Percentiles rank a stretch among this genome's conserved stretches.
Conservation (phyloP, 768 basidiomycete genomes). For the Leucosporidium creatinivorum region DNA sequence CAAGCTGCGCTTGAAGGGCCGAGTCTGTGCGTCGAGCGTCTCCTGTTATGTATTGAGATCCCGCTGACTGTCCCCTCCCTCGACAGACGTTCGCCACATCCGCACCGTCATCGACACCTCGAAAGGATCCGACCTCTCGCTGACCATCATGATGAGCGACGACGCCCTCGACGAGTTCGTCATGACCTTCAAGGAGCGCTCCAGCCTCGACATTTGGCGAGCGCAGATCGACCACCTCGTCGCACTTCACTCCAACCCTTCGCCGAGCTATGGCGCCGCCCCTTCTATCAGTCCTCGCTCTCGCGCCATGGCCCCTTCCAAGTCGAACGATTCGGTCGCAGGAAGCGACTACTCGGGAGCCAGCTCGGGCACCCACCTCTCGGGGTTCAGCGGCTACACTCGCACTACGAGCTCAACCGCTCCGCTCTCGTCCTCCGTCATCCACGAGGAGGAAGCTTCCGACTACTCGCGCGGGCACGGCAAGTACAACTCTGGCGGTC, state of each 20-base stretch:
- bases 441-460: conserved; percentile 2
- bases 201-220: conserved; percentile 84
- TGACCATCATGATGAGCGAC: conserved; percentile 95
- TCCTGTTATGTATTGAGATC: too few species aligned
- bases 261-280: conserved; percentile 12
- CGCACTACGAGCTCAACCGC: conserved; percentile 22
- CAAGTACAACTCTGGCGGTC: too few species aligned
- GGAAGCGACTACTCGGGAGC: conserved; percentile 10
- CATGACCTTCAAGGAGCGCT: conserved; percentile 83
- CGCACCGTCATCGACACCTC: conserved; percentile 76
- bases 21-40: conserved; percentile 52
- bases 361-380: conserved; percentile 11
- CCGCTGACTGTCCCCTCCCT: too few species aligned
- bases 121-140: conserved; percentile 64
- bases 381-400: conserved; percentile 17
- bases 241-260: conserved; percentile 26
- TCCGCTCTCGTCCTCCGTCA: conserved; percentile 4
- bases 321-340: not conserved
- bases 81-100: conserved; percentile 71
- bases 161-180: conserved; percentile 89
- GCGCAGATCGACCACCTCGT: conserved; percentile 73
- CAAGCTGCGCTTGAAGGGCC: conserved; percentile 81
- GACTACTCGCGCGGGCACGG: not conserved
- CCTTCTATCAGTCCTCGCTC: not conserved
- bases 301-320: not conserved